These are phyloP conservation scores for Botrytis fabae DNA, from an alignment of 2,329 filamentous ascomycete species.

Conservation along the genomic window DNA sequence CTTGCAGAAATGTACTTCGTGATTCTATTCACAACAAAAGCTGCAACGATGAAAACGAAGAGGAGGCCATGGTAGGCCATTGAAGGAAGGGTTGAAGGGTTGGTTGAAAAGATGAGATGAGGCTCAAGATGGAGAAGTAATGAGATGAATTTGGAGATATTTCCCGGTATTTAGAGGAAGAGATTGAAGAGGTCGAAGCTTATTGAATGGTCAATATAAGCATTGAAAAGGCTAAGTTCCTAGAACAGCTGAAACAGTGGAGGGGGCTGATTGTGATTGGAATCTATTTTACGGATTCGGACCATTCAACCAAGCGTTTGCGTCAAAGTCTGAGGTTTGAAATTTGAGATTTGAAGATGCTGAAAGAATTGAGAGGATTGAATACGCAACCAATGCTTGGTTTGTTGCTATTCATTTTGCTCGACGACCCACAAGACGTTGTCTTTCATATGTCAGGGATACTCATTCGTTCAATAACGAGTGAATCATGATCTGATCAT, in stretches of 20 bases:
- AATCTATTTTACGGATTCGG: not conserved
- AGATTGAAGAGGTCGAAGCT: not conserved
- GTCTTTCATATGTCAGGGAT: not conserved
- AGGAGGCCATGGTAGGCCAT: slow-evolving; percentile 16
- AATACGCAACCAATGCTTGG: not conserved
- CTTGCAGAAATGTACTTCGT: slow-evolving; percentile 10
- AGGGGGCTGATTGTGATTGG: slow-evolving; percentile 9
- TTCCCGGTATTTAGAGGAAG: slow-evolving; percentile 4
- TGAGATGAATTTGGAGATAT: not conserved
- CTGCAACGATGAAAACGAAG: not conserved
- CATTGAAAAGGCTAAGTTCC: slow-evolving; percentile 1
- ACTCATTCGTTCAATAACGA: slow-evolving; percentile 23
- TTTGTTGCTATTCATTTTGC: not conserved
- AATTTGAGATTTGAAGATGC: not conserved
- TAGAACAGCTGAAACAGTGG: not conserved
- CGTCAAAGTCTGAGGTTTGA: not conserved
- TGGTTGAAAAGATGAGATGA: not conserved
- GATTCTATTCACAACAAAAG: not conserved
- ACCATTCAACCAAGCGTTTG: not conserved
- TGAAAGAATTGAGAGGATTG: not conserved
- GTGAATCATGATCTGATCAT: slow-evolving; percentile 17
- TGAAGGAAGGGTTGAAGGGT: not conserved
- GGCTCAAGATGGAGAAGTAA: not conserved
- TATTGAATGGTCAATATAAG: not conserved
- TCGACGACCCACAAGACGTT: slow-evolving; percentile 1